Evolutionary conservation across 106 monocot species (phyloP).

Genomic region (Amphibolis antarctica): DNA sequence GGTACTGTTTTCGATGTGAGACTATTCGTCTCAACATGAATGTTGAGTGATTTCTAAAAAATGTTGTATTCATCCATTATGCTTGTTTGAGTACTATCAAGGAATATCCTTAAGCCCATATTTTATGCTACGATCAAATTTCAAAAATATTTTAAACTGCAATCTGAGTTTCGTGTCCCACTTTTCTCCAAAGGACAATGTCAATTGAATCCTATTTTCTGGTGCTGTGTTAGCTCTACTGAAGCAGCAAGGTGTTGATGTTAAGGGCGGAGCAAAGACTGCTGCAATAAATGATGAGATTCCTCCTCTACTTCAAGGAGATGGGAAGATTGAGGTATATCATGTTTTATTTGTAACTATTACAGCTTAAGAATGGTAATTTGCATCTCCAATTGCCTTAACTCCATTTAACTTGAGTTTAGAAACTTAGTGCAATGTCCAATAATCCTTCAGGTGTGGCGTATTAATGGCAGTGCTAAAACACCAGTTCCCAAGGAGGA

Average conservation of each 20-base stretch:
- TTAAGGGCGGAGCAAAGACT: constrained; percentile 66
- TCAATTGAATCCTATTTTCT: constrained; percentile 10
- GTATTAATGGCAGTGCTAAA: constrained; percentile 86
- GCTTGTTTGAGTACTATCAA: too few species aligned
- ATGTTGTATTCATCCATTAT: too few species aligned
- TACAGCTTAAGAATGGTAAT: neutral
- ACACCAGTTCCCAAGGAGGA: constrained; percentile 57
- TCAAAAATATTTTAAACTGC: neutral
- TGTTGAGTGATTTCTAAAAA: too few species aligned
- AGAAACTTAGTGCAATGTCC: constrained; percentile 4
- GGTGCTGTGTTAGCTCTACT: constrained; percentile 41
- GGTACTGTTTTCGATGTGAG: too few species aligned
- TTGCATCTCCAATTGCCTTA: too few species aligned
- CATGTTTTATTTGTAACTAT: neutral
- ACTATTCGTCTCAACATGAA: too few species aligned
- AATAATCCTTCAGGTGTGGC: constrained; percentile 37
- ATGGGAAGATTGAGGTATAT: constrained; percentile 76
- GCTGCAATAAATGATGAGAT: constrained; percentile 52
- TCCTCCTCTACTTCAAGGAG: constrained; percentile 67
- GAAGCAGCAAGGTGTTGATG: constrained; percentile 88
- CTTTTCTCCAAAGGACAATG: neutral
- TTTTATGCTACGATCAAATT: too few species aligned
- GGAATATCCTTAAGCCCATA: too few species aligned
- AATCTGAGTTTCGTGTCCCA: neutral
- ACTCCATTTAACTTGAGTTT: neutral